Base-by-base conservation (phyloP, 805 yeast genomes). In the Limtongia smithiae region DNA sequence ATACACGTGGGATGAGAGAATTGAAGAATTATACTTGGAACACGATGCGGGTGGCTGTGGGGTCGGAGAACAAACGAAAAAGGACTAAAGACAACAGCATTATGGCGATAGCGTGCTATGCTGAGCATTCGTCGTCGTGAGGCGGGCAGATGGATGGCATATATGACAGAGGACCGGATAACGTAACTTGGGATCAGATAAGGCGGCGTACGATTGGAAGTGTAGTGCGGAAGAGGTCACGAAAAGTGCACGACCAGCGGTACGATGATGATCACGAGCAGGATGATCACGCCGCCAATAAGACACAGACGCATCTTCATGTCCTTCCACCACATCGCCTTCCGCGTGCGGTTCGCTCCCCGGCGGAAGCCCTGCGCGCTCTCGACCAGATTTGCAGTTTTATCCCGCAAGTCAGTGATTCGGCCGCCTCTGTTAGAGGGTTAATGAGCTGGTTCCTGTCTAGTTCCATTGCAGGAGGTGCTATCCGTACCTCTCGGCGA, bases 251-350 rank as follows among this genome's bases (percentile, higher is more conserved):
- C 88, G 30, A 86, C 97, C 55, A 93, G 81, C 27, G 97, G 97
- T 35, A 91, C 96, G 59, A 90, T 85, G 57, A 83, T 80, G 48
- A 91, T 95, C 47, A 91, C 85, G 50, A 91, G 71, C 60, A 91
- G 71, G 45, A 90, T 80, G 64, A 91, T 81, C 45, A 93, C 71
- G 22, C 83, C 82, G 25, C 83, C 80, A 51, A 90, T 83, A 50
- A 86, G 71, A 70, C 97, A 91, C 75, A 90, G 73, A 69, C 95
- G 83, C 91, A 93, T 85, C 74, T 93, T 93, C 80, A 93, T 78
- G 68, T 91, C 96, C 70, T 93, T 91, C 85, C 95, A 86, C 97
- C 97, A 91, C 97, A 91, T 91, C 66, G 90, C 95, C 70, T 90
- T 91, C 71, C 98, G 85, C 41, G 91, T 97, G 62, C 95, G 82